A percentile compares a stretch with the other conserved stretches of the same genome.
Evolutionary conservation across 352 stramenopile genomes (phyloP).

Genomic region (Aphanomyces stellatus): DNA sequence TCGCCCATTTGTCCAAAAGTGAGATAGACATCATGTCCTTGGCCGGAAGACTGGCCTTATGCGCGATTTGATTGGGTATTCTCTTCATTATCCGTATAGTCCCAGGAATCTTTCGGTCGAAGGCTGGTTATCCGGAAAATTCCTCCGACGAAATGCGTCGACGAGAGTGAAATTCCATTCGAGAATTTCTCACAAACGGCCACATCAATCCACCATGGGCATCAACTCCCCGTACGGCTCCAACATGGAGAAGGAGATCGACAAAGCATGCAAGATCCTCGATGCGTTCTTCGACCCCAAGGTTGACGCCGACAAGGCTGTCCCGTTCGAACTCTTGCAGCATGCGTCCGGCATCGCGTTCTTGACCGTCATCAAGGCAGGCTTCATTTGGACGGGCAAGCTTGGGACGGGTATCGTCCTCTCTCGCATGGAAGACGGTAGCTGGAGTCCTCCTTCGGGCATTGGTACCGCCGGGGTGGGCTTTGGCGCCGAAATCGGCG

Average conservation of each 20-base stretch:
- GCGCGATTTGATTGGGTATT: too few species aligned
- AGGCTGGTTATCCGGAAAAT: too few species aligned
- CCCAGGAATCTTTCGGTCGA: too few species aligned
- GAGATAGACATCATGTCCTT: too few species aligned
- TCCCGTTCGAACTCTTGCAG: constrained; percentile 73
- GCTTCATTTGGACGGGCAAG: constrained; percentile 78
- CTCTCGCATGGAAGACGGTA: constrained; percentile 64
- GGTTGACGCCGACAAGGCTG: constrained; percentile 56
- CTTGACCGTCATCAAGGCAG: constrained; percentile 80
- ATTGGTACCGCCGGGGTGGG: constrained; percentile 75
- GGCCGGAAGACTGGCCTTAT: too few species aligned
- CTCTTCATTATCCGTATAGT: too few species aligned
- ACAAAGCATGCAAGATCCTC: constrained; percentile 74
- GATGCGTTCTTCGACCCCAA: constrained; percentile 77
- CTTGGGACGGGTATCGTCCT: constrained; percentile 78
- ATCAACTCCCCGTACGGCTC: constrained; percentile 82
- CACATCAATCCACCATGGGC: constrained; percentile 45
- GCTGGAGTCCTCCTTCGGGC: constrained; percentile 73
- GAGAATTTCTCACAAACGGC: not conserved
- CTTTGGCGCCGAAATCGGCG: constrained; percentile 76
- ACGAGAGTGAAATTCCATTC: too few species aligned
- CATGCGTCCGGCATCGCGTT: constrained; percentile 69
- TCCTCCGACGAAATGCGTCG: too few species aligned
- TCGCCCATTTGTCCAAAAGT: too few species aligned
- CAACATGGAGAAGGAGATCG: constrained; percentile 81